A percentile compares a stretch with the other conserved stretches of the same genome.
These are phyloP conservation scores for Scedosporium dehoogii DNA, from an alignment of 2,329 filamentous ascomycete species.

Conservation along the genomic window DNA sequence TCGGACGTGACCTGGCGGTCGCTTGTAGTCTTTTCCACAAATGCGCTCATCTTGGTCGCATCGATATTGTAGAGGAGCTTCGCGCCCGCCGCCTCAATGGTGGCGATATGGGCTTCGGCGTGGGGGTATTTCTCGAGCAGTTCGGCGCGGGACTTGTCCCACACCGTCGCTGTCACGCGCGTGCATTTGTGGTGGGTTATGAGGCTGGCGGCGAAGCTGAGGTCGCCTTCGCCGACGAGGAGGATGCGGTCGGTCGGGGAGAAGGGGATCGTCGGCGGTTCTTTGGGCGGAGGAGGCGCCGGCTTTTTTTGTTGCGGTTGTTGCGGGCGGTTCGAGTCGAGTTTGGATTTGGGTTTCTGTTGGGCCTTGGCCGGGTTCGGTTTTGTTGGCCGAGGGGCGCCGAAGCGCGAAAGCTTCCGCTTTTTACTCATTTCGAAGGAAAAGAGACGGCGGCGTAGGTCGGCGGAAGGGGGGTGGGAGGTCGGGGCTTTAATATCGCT, in stretches of 20 bases:
- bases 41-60: conserved; percentile 51
- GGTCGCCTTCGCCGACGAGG: conserved; percentile 70
- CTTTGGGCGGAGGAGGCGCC: conserved; percentile 2
- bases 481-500: not conserved
- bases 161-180: conserved; percentile 59
- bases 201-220: conserved; percentile 65
- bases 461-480: not conserved
- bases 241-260: conserved; percentile 56
- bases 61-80: conserved; percentile 54
- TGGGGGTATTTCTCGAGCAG: conserved; percentile 69
- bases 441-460: not conserved
- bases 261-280: conserved; percentile 53
- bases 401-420: conserved; percentile 27
- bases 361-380: conserved; percentile 7
- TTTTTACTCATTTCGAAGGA: conserved; percentile 26
- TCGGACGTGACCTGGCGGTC: conserved; percentile 9
- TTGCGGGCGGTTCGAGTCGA: conserved; percentile 16
- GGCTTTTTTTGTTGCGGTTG: conserved; percentile 7
- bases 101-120: conserved; percentile 46
- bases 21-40: conserved; percentile 21
- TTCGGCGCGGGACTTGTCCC: conserved; percentile 46
- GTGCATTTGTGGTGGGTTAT: conserved; percentile 55
- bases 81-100: conserved; percentile 28
- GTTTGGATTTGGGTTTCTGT: conserved; percentile 13
- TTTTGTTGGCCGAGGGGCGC: conserved; percentile 2